These are phyloP conservation scores for Berkeleyomyces rouxiae DNA, from an alignment of 2,329 filamentous ascomycete genomes.

Conservation along the genomic window DNA sequence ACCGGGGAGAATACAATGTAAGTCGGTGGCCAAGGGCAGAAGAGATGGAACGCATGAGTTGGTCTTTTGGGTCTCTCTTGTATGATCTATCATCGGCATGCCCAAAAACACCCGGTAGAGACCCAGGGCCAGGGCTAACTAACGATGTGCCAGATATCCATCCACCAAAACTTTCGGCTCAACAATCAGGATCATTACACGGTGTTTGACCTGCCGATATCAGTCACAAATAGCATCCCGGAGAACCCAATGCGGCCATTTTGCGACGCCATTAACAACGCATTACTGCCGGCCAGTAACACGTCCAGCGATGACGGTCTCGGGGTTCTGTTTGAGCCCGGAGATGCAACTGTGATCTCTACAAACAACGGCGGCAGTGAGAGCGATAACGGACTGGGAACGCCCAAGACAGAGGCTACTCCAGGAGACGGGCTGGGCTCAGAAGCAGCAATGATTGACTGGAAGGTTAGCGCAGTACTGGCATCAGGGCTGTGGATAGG, in stretches of 20 bases:
- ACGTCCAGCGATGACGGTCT: slow-evolving; percentile 23
- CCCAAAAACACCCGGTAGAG: background rate
- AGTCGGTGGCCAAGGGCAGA: slow-evolving; percentile 15
- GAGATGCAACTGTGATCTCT: slow-evolving; percentile 29
- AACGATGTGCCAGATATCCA: slow-evolving; percentile 37
- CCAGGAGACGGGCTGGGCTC: slow-evolving; percentile 21
- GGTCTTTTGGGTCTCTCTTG: background rate
- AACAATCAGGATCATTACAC: slow-evolving; percentile 50
- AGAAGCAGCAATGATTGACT: slow-evolving; percentile 19
- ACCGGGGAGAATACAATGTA: slow-evolving; percentile 47
- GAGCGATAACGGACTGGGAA: slow-evolving; percentile 16
- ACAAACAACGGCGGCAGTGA: slow-evolving; percentile 4
- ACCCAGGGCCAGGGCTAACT: background rate
- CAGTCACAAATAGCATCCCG: slow-evolving; percentile 47
- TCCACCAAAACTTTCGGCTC: slow-evolving; percentile 52
- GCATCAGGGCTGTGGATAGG: background rate
- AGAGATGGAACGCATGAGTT: background rate
- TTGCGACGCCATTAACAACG: slow-evolving; percentile 36
- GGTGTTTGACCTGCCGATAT: slow-evolving; percentile 53
- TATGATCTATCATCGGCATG: too few species aligned
- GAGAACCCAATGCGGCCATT: slow-evolving; percentile 24
- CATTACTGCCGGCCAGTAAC: slow-evolving; percentile 30
- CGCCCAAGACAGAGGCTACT: slow-evolving; percentile 19
- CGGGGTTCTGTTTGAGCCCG: slow-evolving; percentile 34
- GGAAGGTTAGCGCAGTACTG: slow-evolving; percentile 16